Conservation (phyloP, 345 rosid genomes). For the Murraya koenigii region DNA sequence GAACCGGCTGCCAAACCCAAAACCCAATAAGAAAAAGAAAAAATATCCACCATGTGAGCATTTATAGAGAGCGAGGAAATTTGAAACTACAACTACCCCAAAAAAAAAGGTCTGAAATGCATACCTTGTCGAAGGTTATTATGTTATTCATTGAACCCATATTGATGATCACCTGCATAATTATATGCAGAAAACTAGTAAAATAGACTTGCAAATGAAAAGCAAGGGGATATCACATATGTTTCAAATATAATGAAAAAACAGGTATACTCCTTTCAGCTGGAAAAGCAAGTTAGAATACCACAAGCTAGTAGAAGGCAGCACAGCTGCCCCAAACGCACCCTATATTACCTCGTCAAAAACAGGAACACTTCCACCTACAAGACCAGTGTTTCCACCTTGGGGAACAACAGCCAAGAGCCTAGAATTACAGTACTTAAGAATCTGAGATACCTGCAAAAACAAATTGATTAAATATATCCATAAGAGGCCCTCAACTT, state of each 20-base stretch:
- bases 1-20: background rate
- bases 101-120: background rate
- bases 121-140: constrained; percentile 79
- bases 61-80: background rate
- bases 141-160: constrained; percentile 75
- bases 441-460: constrained; percentile 79
- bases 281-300: background rate
- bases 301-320: background rate
- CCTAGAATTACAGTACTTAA: constrained; percentile 75
- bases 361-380: constrained; percentile 97
- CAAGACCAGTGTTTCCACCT: constrained; percentile 98
- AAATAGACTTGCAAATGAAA: background rate
- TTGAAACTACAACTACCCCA: background rate
- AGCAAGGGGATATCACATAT: background rate
- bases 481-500: background rate
- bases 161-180: constrained; percentile 72
- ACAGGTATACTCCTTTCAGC: background rate
- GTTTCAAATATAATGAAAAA: background rate
- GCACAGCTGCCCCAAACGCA: no score
- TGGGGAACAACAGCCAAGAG: constrained; percentile 93
- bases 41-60: background rate
- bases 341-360: constrained; percentile 90
- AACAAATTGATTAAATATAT: background rate
- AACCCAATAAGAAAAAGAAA: background rate
- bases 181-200: background rate